Evolutionary conservation across 768 basidiomycete species (phyloP).

Genomic region (Rhodotorula graminis): DNA sequence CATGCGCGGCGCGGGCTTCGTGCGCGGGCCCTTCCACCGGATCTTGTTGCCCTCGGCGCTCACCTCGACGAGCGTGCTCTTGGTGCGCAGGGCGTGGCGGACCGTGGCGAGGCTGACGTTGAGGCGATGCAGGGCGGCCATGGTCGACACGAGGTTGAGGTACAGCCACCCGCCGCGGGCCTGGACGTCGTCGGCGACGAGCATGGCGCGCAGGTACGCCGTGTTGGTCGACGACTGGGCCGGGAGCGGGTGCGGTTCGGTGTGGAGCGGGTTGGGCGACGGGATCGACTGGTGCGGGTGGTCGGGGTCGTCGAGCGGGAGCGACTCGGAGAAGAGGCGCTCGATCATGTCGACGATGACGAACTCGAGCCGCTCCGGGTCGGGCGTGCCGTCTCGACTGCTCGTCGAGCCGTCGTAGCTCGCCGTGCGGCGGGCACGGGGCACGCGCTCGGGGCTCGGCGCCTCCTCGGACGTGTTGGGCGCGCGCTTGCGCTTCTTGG

Average conservation of each 20-base stretch:
- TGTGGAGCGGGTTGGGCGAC: conserved; percentile 4
- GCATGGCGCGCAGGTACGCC: conserved; percentile 29
- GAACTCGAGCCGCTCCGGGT: conserved; percentile 14
- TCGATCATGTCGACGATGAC: conserved; percentile 31
- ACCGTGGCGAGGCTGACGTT: conserved; percentile 15
- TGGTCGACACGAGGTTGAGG: conserved; percentile 29
- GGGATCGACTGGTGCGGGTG: neutral
- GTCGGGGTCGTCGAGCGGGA: conserved; percentile 7
- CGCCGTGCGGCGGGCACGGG: neutral
- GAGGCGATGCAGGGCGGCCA: conserved; percentile 27
- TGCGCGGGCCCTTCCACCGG: conserved; percentile 25
- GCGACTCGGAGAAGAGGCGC: conserved; percentile 23
- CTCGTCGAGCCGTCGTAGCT: neutral
- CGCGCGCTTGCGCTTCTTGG: conserved; percentile 6
- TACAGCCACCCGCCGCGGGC: conserved; percentile 20
- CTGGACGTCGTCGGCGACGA: conserved; percentile 10
- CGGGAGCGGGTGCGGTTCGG: conserved; percentile 21
- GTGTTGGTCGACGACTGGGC: conserved; percentile 27
- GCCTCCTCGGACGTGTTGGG: neutral
- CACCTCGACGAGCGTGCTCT: conserved; percentile 22
- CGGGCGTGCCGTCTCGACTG: neutral
- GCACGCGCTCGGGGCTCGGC: neutral
- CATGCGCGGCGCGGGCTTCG: conserved; percentile 2
- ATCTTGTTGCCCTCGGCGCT: conserved; percentile 24
- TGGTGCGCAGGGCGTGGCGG: conserved; percentile 20